Evolutionary conservation across 371 early-diverging fungal genomes (phyloP).

Genomic region (Mortierella sp.): DNA sequence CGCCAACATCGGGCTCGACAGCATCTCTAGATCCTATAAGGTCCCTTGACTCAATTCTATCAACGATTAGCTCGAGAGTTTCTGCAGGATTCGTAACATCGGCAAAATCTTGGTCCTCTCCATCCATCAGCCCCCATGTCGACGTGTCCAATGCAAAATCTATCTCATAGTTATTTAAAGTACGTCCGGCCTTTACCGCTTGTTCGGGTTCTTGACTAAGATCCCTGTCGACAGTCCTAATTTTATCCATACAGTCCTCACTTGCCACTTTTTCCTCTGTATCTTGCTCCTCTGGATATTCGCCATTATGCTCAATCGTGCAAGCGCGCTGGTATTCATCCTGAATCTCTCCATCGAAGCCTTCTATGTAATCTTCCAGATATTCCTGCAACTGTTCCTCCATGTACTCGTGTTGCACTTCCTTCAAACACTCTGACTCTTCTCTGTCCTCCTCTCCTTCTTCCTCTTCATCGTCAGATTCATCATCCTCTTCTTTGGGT

Average conservation of each 20-base stretch:
- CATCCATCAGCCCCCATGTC: background rate
- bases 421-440: background rate
- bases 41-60: background rate
- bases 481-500: constrained; percentile 40
- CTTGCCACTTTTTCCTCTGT: background rate
- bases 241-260: background rate
- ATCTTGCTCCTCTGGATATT: too few relatives aligned
- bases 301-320: too few relatives aligned
- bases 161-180: background rate
- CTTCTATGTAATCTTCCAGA: too few relatives aligned
- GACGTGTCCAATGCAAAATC: background rate
- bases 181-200: background rate
- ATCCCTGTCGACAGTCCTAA: background rate
- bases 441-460: background rate
- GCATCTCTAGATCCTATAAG: background rate
- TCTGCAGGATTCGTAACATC: background rate
- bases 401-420: background rate
- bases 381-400: background rate
- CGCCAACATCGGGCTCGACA: background rate
- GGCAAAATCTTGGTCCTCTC: background rate
- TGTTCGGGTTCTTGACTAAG: background rate
- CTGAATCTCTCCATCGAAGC: too few relatives aligned
- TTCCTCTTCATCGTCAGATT: constrained; percentile 17
- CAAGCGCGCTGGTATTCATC: too few relatives aligned
- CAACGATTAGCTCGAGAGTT: background rate